Evolutionary conservation across 2,329 filamentous ascomycete genomes (phyloP), one percentile per base, ranked within the genome.

Genomic region (Exophiala lecanii-corni): DNA sequence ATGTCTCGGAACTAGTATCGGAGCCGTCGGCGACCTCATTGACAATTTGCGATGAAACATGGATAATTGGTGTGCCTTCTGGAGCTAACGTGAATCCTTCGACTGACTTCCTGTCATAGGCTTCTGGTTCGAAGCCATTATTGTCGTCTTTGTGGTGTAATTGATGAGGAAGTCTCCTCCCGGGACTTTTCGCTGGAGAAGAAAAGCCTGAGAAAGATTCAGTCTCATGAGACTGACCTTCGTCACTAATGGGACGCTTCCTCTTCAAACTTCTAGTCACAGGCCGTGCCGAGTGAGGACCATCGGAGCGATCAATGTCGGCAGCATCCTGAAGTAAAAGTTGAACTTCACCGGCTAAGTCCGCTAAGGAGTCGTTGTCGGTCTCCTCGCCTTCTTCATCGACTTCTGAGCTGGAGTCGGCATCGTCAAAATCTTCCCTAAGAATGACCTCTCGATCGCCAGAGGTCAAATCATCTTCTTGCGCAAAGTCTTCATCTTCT

Each of bases 281-380:
- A 15, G 19, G 6, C 5, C 26, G 28, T 26, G 6, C 12, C 12
- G 23, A 26, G 23, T 26, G 6, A 12, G 23, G 23, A 20, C 34
- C 39, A 9, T 16, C 36, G 15, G 43, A 36, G 12, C 23, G 30
- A 12, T 34, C 41, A 16, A 50, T 30, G 4, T 47, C 39, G 10
- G 40, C 50, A 21, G 50, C 50, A 32, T 53, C 48, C 32, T 49
- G 12, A 5, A 53, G 48, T 3, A 53, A 18, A 23, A 48, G 26
- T 38, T 44, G 39, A 12, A 53, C 30, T 36, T 51, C 50, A 12
- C 34, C 33, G 15, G 41, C 30, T 10, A 48, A 55, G 45, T 57
- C 51, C 26, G 60, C 58, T 9, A 53, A 56, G 19, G 64, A 58
- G 42, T 61, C 57, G 38, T 59, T 58, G 43, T 56, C 48, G 42